phyloP scores from a whole-genome alignment of 305 asterid genomes.

The Fraxinus sp. region DNA sequence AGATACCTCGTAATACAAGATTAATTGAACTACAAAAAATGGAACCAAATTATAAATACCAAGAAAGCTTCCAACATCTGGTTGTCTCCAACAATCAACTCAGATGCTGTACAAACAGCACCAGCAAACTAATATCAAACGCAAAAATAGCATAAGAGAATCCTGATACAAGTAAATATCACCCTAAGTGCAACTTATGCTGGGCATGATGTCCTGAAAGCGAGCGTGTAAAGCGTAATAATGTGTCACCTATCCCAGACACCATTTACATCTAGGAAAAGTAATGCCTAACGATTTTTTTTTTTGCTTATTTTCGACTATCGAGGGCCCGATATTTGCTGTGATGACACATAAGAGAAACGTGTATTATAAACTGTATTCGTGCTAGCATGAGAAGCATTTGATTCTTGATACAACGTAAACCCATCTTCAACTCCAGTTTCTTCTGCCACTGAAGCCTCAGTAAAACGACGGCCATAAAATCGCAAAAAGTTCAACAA shows the following conservation, averaged over 20 bases:
- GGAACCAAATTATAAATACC: neutral
- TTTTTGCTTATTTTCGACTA: constrained; percentile 11
- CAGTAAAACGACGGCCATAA: constrained; percentile 45
- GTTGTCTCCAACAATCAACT: neutral
- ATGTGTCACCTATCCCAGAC: neutral
- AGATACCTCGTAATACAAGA: no score
- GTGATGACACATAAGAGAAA: constrained; percentile 42
- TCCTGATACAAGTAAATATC: neutral
- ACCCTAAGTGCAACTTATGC: neutral
- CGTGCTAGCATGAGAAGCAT: constrained; percentile 29
- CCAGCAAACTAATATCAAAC: neutral
- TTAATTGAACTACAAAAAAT: no score
- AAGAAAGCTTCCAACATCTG: neutral
- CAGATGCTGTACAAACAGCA: neutral
- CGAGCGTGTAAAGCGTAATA: neutral
- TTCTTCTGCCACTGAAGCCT: constrained; percentile 34
- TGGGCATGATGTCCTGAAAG: neutral
- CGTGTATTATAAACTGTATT: constrained; percentile 30
- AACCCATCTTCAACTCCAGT: constrained; percentile 20
- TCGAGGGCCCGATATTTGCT: constrained; percentile 62
- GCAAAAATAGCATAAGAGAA: neutral
- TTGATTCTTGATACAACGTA: constrained; percentile 25
- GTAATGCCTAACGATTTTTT: neutral
- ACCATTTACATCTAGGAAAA: neutral
- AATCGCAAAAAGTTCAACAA: constrained; percentile 55